phyloP scores from a whole-genome alignment of 345 rosid species.

The Eucalyptus decipiens region DNA sequence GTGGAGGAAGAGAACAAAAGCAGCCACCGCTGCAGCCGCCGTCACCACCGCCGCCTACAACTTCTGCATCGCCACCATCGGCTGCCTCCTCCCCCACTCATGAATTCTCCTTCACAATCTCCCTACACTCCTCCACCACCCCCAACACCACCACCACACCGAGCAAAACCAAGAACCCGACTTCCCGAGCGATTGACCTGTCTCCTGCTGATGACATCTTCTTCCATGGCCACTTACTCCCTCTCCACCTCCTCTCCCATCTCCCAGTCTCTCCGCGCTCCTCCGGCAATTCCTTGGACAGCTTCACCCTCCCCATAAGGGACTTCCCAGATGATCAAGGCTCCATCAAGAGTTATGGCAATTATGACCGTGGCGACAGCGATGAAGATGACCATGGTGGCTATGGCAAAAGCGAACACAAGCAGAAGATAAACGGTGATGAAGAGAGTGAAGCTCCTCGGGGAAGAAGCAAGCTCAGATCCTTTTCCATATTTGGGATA shows the following conservation, averaged over 20 bases:
- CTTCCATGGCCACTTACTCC: conserved; percentile 98
- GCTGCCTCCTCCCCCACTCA: conserved; percentile 80
- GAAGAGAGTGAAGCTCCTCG: not conserved
- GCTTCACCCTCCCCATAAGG: conserved; percentile 46
- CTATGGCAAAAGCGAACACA: not conserved
- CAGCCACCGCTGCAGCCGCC: not conserved
- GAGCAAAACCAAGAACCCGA: conserved; percentile 10
- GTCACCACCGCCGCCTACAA: not conserved
- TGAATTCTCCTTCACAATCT: conserved; percentile 92
- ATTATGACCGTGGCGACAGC: not conserved
- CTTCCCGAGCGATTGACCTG: conserved; percentile 64
- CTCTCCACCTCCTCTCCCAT: conserved; percentile 89
- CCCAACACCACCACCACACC: not conserved
- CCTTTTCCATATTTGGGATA: conserved; percentile 66
- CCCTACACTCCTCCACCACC: conserved; percentile 48
- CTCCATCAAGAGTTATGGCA: not conserved
- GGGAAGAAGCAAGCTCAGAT: conserved; percentile 31
- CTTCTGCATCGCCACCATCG: conserved; percentile 18
- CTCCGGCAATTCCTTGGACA: conserved; percentile 62
- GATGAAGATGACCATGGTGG: not conserved
- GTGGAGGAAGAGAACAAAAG: not conserved
- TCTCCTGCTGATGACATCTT: conserved; percentile 98
- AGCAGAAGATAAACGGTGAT: not conserved
- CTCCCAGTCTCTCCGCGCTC: conserved; percentile 78
- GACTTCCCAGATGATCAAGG: conserved; percentile 23